phyloP scores from a whole-genome alignment of 345 rosid species.

The Moringa oleifera region DNA sequence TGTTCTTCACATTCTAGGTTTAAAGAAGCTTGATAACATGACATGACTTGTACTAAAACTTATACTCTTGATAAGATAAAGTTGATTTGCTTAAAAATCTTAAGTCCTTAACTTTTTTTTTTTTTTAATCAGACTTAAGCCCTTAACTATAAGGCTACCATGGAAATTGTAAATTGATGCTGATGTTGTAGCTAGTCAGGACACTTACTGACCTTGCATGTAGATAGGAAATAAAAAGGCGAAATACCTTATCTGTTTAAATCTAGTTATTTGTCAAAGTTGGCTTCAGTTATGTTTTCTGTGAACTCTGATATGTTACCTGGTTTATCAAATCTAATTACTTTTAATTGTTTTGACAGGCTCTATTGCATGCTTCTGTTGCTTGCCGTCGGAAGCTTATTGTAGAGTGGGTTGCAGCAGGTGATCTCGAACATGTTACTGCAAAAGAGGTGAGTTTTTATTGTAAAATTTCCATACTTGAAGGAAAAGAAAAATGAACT shows the following conservation, averaged over 20 bases:
- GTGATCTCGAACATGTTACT: slow-evolving; percentile 67
- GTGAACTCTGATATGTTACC: neutral
- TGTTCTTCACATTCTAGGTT: too few species aligned
- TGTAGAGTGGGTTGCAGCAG: slow-evolving; percentile 79
- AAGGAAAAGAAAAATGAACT: neutral
- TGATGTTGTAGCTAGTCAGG: neutral
- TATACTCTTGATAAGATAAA: too few species aligned
- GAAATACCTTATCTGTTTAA: too few species aligned
- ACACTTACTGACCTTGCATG: too few species aligned
- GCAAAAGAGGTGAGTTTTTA: slow-evolving; percentile 36
- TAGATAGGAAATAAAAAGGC: too few species aligned
- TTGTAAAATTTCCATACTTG: slow-evolving; percentile 11
- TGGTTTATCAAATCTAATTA: neutral
- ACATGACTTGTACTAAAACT: too few species aligned
- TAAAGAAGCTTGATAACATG: too few species aligned
- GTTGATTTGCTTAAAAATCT: too few species aligned
- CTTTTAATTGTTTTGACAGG: slow-evolving; percentile 35
- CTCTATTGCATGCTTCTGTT: slow-evolving; percentile 87
- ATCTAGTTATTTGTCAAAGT: neutral
- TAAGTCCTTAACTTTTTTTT: too few species aligned
- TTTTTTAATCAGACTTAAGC: too few species aligned
- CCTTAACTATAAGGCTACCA: too few species aligned
- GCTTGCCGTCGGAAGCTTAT: slow-evolving; percentile 58
- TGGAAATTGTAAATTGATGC: too few species aligned
- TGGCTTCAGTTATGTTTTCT: neutral